Evolutionary conservation across 371 early-diverging fungal genomes (phyloP).

Genomic region (Saksenaea oblongispora): DNA sequence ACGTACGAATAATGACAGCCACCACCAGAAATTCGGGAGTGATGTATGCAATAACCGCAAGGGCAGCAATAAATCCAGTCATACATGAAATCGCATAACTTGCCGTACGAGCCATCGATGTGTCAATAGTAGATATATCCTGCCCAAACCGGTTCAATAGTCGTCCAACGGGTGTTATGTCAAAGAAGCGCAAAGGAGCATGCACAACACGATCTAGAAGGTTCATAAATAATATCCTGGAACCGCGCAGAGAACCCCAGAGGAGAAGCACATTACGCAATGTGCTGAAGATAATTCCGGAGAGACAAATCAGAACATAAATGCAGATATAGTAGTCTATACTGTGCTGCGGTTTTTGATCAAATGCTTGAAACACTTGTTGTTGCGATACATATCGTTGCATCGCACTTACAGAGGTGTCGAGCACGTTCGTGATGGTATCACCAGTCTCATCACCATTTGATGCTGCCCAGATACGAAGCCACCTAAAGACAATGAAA

Average conservation of each 20-base stretch:
- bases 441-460: neutral
- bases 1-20: slow-evolving; percentile 16
- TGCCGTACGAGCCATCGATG: slow-evolving; percentile 25
- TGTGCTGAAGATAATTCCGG: slow-evolving; percentile 23
- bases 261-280: neutral
- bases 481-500: slow-evolving; percentile 26
- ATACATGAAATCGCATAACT: slow-evolving; percentile 25
- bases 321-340: slow-evolving; percentile 34
- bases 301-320: slow-evolving; percentile 25
- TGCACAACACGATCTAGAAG: neutral
- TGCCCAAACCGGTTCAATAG: slow-evolving; percentile 1
- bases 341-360: neutral
- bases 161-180: neutral
- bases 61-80: slow-evolving; percentile 40
- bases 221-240: neutral
- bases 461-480: slow-evolving; percentile 20
- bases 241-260: neutral
- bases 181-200: neutral
- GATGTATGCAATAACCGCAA: slow-evolving; percentile 60
- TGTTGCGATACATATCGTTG: neutral
- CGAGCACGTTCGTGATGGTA: neutral
- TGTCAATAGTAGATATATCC: slow-evolving; percentile 1
- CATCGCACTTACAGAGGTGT: neutral
- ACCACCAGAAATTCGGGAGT: slow-evolving; percentile 60
- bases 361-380: neutral